Conservation (phyloP, 768 basidiomycete species). For the Boletus pseudo-olivaceus region DNA sequence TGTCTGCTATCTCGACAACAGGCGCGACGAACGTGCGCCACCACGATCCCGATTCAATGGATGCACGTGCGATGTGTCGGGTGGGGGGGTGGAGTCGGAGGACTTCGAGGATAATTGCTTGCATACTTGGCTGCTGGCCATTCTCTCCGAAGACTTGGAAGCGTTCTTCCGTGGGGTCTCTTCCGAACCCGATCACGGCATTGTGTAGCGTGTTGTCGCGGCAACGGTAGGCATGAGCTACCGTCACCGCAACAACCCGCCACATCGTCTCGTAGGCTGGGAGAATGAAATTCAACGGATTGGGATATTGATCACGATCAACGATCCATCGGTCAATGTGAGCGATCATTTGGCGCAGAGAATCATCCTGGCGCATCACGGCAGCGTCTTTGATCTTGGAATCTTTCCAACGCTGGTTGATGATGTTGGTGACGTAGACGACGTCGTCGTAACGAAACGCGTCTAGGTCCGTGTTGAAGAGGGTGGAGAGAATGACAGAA, state of each 20-base stretch:
- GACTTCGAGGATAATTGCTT: constrained; percentile 26
- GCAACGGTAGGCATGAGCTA: constrained; percentile 28
- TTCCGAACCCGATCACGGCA: constrained; percentile 25
- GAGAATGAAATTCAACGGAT: constrained; percentile 52
- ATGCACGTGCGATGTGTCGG: constrained; percentile 21
- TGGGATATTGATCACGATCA: constrained; percentile 17
- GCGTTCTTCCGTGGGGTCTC: constrained; percentile 19
- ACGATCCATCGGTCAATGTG: constrained; percentile 36
- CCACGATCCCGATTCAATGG: not conserved
- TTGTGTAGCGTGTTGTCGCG: constrained; percentile 19
- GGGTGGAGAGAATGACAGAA: constrained; percentile 39
- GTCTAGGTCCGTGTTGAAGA: constrained; percentile 33
- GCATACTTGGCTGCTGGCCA: constrained; percentile 16
- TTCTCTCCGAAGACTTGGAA: constrained; percentile 17
- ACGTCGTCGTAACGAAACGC: constrained; percentile 36
- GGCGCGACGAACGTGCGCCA: constrained; percentile 11
- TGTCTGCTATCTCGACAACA: constrained; percentile 21
- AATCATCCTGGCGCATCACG: constrained; percentile 15
- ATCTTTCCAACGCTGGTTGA: constrained; percentile 31
- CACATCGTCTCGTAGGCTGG: constrained; percentile 64
- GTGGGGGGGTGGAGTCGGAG: constrained; percentile 30
- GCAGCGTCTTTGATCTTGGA: constrained; percentile 17
- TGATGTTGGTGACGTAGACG: constrained; percentile 36
- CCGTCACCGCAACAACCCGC: constrained; percentile 54
- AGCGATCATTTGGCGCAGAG: constrained; percentile 34